These are phyloP conservation scores for Cylindricascospora bacillispora DNA, from an alignment of 1,139 yeast species.

Conservation along the genomic window DNA sequence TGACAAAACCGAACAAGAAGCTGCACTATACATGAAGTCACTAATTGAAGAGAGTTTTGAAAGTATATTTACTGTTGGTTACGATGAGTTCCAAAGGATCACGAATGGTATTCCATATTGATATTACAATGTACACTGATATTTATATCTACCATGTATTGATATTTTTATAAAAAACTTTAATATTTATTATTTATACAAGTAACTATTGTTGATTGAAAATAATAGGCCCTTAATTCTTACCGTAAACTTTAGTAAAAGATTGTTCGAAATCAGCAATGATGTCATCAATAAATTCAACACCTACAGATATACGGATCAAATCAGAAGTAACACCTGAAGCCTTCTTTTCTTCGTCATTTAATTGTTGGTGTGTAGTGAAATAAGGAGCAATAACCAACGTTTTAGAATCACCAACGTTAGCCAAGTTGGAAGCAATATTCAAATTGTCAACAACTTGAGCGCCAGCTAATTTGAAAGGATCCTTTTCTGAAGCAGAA, in stretches of 20 bases:
- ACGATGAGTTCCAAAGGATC: slow-evolving; percentile 91
- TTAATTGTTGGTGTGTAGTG: slow-evolving; percentile 89
- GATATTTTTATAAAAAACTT: not conserved
- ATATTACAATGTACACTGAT: not conserved
- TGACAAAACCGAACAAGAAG: slow-evolving; percentile 69
- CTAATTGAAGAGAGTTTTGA: slow-evolving; percentile 76
- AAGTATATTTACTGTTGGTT: slow-evolving; percentile 82
- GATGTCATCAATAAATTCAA: slow-evolving; percentile 80
- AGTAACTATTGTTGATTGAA: not conserved
- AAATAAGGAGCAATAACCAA: slow-evolving; percentile 90
- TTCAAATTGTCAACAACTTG: slow-evolving; percentile 70
- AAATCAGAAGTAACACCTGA: slow-evolving; percentile 83
- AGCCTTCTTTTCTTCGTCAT: slow-evolving; percentile 63
- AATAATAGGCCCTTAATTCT: no score
- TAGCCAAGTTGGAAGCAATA: slow-evolving; percentile 84
- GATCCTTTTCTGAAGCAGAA: slow-evolving; percentile 34
- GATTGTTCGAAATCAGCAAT: slow-evolving; percentile 80
- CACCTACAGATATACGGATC: slow-evolving; percentile 81
- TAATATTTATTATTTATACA: not conserved
- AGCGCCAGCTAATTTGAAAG: slow-evolving; percentile 65
- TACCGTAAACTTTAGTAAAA: slow-evolving; percentile 40
- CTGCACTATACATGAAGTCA: slow-evolving; percentile 62
- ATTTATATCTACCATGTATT: slow-evolving; percentile 1
- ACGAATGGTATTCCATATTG: slow-evolving; percentile 94
- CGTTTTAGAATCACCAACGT: slow-evolving; percentile 93